Conservation (phyloP, 441 rosid species). For the Corymbia calophylla region DNA sequence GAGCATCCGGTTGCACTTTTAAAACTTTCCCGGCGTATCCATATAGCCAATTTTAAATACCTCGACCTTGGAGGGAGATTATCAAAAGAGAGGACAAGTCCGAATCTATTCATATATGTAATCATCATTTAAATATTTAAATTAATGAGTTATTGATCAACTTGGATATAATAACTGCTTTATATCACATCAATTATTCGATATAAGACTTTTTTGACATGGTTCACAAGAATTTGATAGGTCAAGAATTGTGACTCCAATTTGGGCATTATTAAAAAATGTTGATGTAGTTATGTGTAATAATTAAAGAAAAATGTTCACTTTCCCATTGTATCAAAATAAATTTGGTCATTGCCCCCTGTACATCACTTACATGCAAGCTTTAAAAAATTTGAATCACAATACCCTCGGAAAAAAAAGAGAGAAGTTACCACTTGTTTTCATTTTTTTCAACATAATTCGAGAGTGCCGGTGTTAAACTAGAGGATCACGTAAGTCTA, state of each 20-base stretch:
- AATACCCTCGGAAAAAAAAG: neutral
- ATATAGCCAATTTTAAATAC: no score
- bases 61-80: no score
- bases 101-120: no score
- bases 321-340: neutral
- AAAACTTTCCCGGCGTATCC: no score
- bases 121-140: no score
- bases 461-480: rapidly evolving
- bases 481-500: neutral
- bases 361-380: neutral
- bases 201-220: no score
- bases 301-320: neutral
- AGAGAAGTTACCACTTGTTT: neutral
- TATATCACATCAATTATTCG: no score
- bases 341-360: rapidly evolving
- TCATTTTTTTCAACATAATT: neutral
- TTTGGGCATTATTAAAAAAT: neutral
- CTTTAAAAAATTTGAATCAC: no score
- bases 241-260: neutral
- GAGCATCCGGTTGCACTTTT: neutral
- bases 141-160: no score
- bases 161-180: no score
- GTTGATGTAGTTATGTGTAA: neutral
- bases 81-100: no score
- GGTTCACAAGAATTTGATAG: neutral